Evolutionary conservation across 805 yeast genomes (phyloP), one percentile per base, ranked within the genome.

Genomic region (Candida peoriensis): DNA sequence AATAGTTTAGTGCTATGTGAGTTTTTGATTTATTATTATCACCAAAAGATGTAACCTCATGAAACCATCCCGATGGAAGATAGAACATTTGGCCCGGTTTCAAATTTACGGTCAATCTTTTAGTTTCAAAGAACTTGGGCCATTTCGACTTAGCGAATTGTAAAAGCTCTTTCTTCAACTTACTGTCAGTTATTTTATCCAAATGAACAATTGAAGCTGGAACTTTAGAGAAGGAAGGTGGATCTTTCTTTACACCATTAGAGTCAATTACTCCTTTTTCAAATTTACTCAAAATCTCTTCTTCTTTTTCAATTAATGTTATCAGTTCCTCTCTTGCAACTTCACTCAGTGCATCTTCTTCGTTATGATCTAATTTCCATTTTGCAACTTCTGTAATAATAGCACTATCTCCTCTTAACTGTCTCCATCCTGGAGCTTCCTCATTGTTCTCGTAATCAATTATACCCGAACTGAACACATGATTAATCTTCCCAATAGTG

Each of bases 31-130:
- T 43, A 6, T 39, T 44, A 3, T 37, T 46, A 8, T 52, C 54
- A 3, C 80, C 79, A 52, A 64, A 78, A 8, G 85, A 78, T 1
- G 84, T 72, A 2, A 82, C 90, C 53, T 82, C 90, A 52, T 82
- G 90, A 48, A 82, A 82, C 89, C 89, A 82, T 3, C 90, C 88
- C 2, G 83, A 72, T 1, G 90, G 90, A 18, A 82, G 52, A 50
- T 73, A 82, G 16, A 82, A 54, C 78, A 79, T 74, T 32, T 81
- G 76, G 0, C 87, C 87, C 0, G 80, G 77, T 20, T 66, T 50
- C 19, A 82, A 44, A 50, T 69, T 61, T 2, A 76, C 76, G 13
- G 67, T 61, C 12, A 68, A 49, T 30, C 65, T 63, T 14, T 61
- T 55, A 2, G 75, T 61, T 1, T 57, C 41, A 26, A 66, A 49